Conservation (phyloP, 495 filamentous ascomycete genomes). For the Penicillium paxilli region DNA sequence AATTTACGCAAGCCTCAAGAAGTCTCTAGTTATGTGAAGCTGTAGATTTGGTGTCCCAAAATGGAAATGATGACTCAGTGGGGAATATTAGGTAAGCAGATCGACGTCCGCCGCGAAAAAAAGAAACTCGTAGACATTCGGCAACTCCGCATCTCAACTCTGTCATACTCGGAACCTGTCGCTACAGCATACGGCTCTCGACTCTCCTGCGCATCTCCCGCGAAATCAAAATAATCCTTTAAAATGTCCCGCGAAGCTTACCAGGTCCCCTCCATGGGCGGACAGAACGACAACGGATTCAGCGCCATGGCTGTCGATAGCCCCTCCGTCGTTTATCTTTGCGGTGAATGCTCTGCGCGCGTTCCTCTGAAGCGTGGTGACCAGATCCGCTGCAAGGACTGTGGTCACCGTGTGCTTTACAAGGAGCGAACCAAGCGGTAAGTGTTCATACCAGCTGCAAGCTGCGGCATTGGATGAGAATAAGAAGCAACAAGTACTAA, state of each 20-base stretch:
- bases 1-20: no score
- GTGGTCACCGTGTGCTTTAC: slow-evolving; percentile 92
- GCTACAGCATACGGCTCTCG: background rate
- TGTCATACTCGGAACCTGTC: background rate
- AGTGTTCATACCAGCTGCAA: slow-evolving; percentile 25
- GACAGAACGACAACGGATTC: slow-evolving; percentile 34
- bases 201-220: background rate
- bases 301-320: slow-evolving; percentile 31
- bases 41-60: background rate
- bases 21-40: no score
- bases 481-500: slow-evolving; percentile 11
- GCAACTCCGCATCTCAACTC: background rate
- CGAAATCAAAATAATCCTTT: background rate
- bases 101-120: slow-evolving; percentile 12
- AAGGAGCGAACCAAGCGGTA: slow-evolving; percentile 98
- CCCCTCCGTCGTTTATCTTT: slow-evolving; percentile 75
- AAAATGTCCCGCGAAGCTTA: slow-evolving; percentile 53
- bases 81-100: background rate
- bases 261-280: slow-evolving; percentile 44
- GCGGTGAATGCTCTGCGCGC: slow-evolving; percentile 87
- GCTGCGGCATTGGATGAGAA: background rate
- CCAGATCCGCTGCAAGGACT: slow-evolving; percentile 92
- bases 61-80: background rate
- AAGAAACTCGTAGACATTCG: slow-evolving; percentile 16
- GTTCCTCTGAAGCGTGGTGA: slow-evolving; percentile 81